Base-by-base conservation (phyloP, 176 grass and related monocot species). In the Saccharum officinarum region DNA sequence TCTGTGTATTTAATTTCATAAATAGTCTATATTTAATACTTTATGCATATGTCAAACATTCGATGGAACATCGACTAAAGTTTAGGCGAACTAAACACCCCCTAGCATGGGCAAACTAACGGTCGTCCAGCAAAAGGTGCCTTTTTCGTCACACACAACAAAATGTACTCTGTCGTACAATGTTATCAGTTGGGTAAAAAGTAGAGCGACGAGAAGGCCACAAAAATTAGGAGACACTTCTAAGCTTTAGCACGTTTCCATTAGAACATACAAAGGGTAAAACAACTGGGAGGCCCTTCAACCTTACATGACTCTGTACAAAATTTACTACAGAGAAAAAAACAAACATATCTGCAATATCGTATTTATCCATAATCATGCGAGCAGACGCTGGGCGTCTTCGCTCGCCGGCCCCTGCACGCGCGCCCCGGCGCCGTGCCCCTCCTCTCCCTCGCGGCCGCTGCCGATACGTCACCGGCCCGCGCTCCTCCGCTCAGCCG, bases 261-360 rank as follows among this genome's bases (percentile, higher is more conserved):
- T 70, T 70, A 63, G 30, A 67, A 4, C 25, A 52, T 69, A 68
- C 71, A 85, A 76, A 77, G 15, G 64, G 40, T 26, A 23, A 45
- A 85, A 41, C 3, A 79, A 66, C 46, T 1, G 3, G 5, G 22
- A 31, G 52, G 0, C n/a, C 18, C 59, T 78, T 68, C 47, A 28
- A 63, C 17, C 60, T 61, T 80, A 83, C 84, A 83, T 41, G 47
- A 90, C 12, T n/a, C 38, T 91, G 67, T 87, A 87, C 76, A 91
- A 76, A 70, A 76, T 22, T 75, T 84, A 8, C 61, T 16, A 34
- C 6, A 34, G 62, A 63, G 62, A 3, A 33, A 63, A 64, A 64
- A 76, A 71, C 80, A 87, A 74, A 84, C 85, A 87, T 71, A 84
- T 87, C 76, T 17, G 85, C 85, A 81, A 70, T 18, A 15, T 64